Evolutionary conservation across 192 early-diverging fungal species (phyloP), one percentile per base, ranked within the genome.

Genomic region (Gryganskiella cystojenkinii): DNA sequence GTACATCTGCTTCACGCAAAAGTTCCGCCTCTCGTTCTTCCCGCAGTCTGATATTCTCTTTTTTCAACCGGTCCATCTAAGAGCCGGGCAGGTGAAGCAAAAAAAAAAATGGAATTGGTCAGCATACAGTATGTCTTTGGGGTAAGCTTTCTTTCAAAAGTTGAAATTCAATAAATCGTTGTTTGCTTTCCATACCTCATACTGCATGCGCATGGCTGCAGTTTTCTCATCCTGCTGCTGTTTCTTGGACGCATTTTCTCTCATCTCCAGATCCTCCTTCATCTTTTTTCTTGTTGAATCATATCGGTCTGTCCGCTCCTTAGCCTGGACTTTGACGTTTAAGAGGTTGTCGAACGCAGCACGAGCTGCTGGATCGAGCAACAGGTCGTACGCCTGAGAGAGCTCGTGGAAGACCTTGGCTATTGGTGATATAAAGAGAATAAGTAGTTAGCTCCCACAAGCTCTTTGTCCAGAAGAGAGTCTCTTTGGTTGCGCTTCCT

Each of bases 401-500:
- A 84, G 56, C 1, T 72, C 76, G 49, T 87, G 81, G 49, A 87
- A 87, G 19, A 87, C 40, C 47, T 61, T 63, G 28, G 83, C 85
- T 82, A 66, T 30, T 30, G 25, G 35, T 11, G 25, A n/a, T 13
- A 45, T 17, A 34, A 50, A n/a, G 37, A 52, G 31, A 9, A 9
- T 0, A n/a, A n/a, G 45, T 22, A 4, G n/a, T 40, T 37, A 61
- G 35, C 44, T 20, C 27, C 22, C 45, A 71, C 28, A 63, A 10
- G 7, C 50, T 22, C 3, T n/a, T 9, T 10, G 50, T 2, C 20
- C 31, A 30, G 30, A 28, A 45, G 35, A 14, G 9, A 24, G 71
- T n/a, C n/a, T n/a, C n/a, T n/a, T n/a, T n/a, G n/a, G n/a, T n/a
- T n/a, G n/a, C n/a, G n/a, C n/a, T n/a, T n/a, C n/a, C n/a, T n/a